phyloP scores from a whole-genome alignment of 257 asterid species.

The Nicotiana tabacum region DNA sequence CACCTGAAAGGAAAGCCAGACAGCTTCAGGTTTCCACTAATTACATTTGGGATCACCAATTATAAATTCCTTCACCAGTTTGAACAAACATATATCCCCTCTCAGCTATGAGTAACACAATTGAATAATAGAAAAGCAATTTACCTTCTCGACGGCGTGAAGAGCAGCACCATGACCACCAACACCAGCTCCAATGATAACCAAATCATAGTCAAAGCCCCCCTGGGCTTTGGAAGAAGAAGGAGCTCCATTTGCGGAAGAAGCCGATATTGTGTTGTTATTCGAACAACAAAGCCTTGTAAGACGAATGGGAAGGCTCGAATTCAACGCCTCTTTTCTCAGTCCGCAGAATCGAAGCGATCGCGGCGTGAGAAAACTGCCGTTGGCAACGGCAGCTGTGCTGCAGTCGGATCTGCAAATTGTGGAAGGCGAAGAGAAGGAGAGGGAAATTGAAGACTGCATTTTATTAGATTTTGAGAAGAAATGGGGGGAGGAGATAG shows the following conservation, averaged over 20 bases:
- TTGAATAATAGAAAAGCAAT: background rate
- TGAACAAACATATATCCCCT: background rate
- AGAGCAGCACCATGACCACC: slow-evolving; percentile 99
- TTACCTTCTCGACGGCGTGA: slow-evolving; percentile 89
- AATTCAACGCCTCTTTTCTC: slow-evolving; percentile 50
- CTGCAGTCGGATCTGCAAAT: slow-evolving; percentile 39
- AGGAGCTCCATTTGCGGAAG: slow-evolving; percentile 47
- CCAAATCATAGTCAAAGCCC: slow-evolving; percentile 79
- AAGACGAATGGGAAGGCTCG: slow-evolving; percentile 26
- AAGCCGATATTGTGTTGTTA: slow-evolving; percentile 34
- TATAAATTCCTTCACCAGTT: background rate
- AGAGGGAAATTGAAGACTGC: slow-evolving; percentile 62
- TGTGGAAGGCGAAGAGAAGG: slow-evolving; percentile 47
- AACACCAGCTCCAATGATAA: slow-evolving; percentile 95
- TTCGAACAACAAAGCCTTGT: slow-evolving; percentile 12
- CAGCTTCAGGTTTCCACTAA: background rate
- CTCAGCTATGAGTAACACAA: background rate
- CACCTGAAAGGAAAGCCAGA: background rate
- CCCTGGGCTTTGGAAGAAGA: background rate
- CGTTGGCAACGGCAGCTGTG: slow-evolving; percentile 8
- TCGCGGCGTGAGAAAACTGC: slow-evolving; percentile 30
- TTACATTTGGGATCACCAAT: background rate
- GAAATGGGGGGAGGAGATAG: slow-evolving; percentile 3
- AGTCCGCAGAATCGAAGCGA: slow-evolving; percentile 85
- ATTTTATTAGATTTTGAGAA: slow-evolving; percentile 21